Evolutionary conservation across 306 rosid species (phyloP).

Genomic region (Inga laurina): DNA sequence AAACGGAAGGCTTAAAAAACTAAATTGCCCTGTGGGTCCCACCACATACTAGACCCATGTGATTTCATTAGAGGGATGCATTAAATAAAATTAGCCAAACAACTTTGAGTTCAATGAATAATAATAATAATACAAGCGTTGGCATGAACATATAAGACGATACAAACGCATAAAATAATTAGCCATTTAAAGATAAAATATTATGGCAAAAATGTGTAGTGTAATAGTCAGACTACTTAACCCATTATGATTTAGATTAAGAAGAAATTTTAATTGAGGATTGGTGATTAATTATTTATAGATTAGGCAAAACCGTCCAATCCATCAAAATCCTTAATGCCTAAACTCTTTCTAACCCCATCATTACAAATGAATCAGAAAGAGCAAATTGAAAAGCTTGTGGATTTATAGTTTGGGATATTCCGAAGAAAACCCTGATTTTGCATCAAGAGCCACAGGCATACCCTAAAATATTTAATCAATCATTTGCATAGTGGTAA

Average conservation of each 20-base stretch:
- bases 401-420: background rate
- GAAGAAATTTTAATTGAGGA: background rate
- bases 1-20: constrained; percentile 47
- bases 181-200: constrained; percentile 26
- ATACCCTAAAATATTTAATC: background rate
- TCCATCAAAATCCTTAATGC: constrained; percentile 5
- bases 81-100: constrained; percentile 39
- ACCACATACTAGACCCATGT: constrained; percentile 67
- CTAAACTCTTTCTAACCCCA: background rate
- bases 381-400: background rate
- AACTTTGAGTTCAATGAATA: constrained; percentile 46
- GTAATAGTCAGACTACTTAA: constrained; percentile 38
- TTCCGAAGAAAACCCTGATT: background rate
- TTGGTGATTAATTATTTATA: background rate
- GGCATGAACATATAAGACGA: constrained; percentile 48
- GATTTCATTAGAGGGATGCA: constrained; percentile 48
- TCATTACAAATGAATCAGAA: constrained; percentile 17
- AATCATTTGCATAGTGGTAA: background rate
- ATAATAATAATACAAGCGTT: constrained; percentile 41
- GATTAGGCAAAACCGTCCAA: constrained; percentile 45
- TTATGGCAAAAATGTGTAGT: constrained; percentile 13
- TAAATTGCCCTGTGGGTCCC: constrained; percentile 43
- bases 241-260: constrained; percentile 48
- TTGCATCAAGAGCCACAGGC: background rate
- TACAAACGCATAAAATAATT: constrained; percentile 35